These are phyloP conservation scores for Prototheca cutis DNA, from an alignment of 163 green algal genomes.

Conservation along the genomic window DNA sequence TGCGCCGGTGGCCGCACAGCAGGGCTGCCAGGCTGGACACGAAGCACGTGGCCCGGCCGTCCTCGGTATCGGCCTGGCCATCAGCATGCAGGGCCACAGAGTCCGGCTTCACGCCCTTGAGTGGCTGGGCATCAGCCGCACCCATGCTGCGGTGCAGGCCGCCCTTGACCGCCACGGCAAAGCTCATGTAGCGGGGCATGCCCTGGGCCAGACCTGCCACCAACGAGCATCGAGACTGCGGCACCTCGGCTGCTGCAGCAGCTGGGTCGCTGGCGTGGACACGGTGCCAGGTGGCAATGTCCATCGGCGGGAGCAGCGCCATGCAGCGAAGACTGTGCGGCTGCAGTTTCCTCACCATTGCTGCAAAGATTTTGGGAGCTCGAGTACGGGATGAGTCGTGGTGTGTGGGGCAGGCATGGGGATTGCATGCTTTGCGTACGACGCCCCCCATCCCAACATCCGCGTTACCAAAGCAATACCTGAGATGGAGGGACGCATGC, in stretches of 20 bases:
- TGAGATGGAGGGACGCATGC: not conserved
- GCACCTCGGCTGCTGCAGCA: not conserved
- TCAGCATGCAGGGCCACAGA: not conserved
- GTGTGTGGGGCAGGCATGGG: too few relatives aligned
- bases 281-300: slow-evolving; percentile 1
- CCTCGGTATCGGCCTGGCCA: not conserved
- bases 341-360: not conserved
- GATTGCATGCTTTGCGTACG: too few relatives aligned
- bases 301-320: not conserved
- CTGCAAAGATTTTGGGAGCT: too few relatives aligned
- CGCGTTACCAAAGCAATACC: too few relatives aligned
- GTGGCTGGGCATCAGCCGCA: not conserved
- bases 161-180: not conserved
- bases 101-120: not conserved
- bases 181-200: not conserved
- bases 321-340: not conserved
- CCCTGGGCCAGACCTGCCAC: not conserved
- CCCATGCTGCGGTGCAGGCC: not conserved
- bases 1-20: not conserved
- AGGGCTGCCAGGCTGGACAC: not conserved
- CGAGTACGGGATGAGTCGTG: too few relatives aligned
- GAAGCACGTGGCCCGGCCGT: not conserved
- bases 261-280: not conserved
- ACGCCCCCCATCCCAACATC: too few relatives aligned
- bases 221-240: not conserved